A percentile compares a stretch with the other conserved stretches of the same genome.
These are phyloP conservation scores for Ceratocystiopsis sp. DNA, from an alignment of 2,329 filamentous ascomycete genomes.

Conservation along the genomic window DNA sequence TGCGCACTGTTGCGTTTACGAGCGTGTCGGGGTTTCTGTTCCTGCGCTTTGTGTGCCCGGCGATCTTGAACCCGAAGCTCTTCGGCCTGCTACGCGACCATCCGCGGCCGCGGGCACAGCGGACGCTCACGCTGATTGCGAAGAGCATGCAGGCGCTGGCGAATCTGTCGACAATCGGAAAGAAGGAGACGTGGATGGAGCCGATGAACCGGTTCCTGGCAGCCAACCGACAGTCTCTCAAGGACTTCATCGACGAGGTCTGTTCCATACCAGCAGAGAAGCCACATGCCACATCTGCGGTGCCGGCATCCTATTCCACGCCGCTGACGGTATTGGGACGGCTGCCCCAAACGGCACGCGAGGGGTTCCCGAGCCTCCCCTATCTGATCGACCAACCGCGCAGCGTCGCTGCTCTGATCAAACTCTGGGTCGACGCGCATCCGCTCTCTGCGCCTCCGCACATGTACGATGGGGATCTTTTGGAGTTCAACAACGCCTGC, in stretches of 20 bases:
- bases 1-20: slow-evolving; percentile 79
- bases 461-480: slow-evolving; percentile 32
- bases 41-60: slow-evolving; percentile 85
- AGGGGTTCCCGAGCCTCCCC: slow-evolving; percentile 84
- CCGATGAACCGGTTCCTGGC: slow-evolving; percentile 85
- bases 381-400: slow-evolving; percentile 83
- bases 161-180: slow-evolving; percentile 80
- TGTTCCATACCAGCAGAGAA: slow-evolving; percentile 66
- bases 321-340: slow-evolving; percentile 79
- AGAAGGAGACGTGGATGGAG: slow-evolving; percentile 97
- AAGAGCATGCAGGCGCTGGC: slow-evolving; percentile 84
- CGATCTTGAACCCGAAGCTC: slow-evolving; percentile 87
- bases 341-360: slow-evolving; percentile 60
- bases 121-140: slow-evolving; percentile 79
- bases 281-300: slow-evolving; percentile 30
- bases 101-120: slow-evolving; percentile 64
- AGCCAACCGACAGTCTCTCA: slow-evolving; percentile 61
- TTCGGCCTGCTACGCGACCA: slow-evolving; percentile 76
- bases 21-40: slow-evolving; percentile 93
- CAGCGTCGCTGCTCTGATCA: slow-evolving; percentile 69
- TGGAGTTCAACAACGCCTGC: slow-evolving; percentile 36
- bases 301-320: slow-evolving; percentile 79
- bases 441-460: slow-evolving; percentile 16
- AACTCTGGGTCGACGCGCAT: slow-evolving; percentile 54
- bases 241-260: slow-evolving; percentile 70